Evolutionary conservation across 257 asterid genomes (phyloP).

Genomic region (Solanum peruvianum): DNA sequence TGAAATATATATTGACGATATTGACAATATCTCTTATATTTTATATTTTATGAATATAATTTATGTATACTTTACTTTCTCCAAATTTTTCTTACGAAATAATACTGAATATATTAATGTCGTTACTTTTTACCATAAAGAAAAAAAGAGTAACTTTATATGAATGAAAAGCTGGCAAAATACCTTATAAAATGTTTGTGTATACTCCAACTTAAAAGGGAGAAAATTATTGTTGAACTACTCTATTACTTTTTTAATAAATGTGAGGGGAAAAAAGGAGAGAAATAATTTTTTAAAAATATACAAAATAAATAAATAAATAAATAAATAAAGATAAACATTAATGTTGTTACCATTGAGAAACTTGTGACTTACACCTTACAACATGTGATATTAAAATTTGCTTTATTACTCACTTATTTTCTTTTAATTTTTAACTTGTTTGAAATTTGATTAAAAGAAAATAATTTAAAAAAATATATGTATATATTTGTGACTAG

Average conservation of each 20-base stretch:
- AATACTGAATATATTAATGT: fast-evolving
- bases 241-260: background rate
- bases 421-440: background rate
- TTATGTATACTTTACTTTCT: fast-evolving
- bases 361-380: background rate
- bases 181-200: background rate
- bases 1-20: no score
- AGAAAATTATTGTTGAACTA: background rate
- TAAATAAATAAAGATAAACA: background rate
- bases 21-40: background rate
- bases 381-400: background rate
- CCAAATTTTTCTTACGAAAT: fast-evolving
- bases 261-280: background rate
- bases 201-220: background rate
- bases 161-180: background rate
- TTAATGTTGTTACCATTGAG: background rate
- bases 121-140: background rate
- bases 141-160: background rate
- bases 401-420: background rate
- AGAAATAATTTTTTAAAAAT: background rate
- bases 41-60: background rate
- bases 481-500: no score
- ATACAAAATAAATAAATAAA: background rate
- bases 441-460: no score
- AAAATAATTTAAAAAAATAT: no score